phyloP scores from a whole-genome alignment of 192 early-diverging fungal genomes.

The Phycomyces blakesleeanus region DNA sequence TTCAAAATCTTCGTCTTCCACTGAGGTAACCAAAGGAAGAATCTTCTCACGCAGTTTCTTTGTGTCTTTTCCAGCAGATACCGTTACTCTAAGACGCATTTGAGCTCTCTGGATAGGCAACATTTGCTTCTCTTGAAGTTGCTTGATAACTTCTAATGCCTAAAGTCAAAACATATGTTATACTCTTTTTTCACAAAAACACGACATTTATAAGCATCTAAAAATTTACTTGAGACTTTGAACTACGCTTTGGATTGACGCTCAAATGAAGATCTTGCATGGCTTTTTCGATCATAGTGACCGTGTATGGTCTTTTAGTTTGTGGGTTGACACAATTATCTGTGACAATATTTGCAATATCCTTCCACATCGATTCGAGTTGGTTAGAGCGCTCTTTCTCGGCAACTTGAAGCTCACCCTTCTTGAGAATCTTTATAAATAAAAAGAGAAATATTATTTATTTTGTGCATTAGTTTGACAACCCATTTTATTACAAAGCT shows the following conservation, averaged over 20 bases:
- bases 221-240: constrained; percentile 74
- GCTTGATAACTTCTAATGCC: constrained; percentile 92
- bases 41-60: constrained; percentile 85
- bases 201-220: not conserved
- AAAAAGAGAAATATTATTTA: no score
- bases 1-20: constrained; percentile 75
- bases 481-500: no score
- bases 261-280: constrained; percentile 92
- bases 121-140: constrained; percentile 81
- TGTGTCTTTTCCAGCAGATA: constrained; percentile 75
- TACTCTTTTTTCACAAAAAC: constrained; percentile 16
- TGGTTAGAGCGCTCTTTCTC: constrained; percentile 92
- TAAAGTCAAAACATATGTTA: constrained; percentile 25
- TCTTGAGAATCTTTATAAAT: constrained; percentile 86
- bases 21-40: constrained; percentile 49
- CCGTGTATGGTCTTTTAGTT: constrained; percentile 92
- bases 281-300: constrained; percentile 98
- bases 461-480: no score
- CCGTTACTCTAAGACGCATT: constrained; percentile 82
- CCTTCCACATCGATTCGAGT: constrained; percentile 76
- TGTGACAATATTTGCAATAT: constrained; percentile 94
- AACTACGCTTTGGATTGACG: constrained; percentile 81
- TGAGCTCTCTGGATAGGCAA: constrained; percentile 94
- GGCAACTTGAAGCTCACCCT: constrained; percentile 95
- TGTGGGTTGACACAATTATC: constrained; percentile 95